Base-by-base conservation (phyloP, 805 yeast species). In the Yamadazyma endophytica region DNA sequence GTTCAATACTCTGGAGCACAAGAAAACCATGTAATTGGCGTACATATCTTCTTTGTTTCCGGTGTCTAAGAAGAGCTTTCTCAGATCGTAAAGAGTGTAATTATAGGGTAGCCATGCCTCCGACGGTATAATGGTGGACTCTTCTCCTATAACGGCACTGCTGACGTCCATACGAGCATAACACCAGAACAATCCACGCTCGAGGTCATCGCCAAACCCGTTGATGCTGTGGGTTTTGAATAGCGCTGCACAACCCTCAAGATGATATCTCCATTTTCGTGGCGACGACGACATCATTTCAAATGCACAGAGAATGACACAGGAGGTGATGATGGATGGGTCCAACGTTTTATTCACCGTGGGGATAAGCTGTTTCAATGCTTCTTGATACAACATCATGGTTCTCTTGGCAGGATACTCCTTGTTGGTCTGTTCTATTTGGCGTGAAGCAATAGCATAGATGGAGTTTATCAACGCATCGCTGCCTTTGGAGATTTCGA, bases 151-250 rank as follows among this genome's bases (percentile, higher is more conserved):
- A 5, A 47, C 56, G 21, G 52, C 58, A 31, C 57, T 55, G 28
- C 59, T 58, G 6, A 65, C 52, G 38, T 67, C 73, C 55, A 65
- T 52, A 15, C 69, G 44, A 2, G 64, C 64, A 44, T 65, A 62
- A 28, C 61, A 57, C 74, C 73, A 69, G 34, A 69, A 65, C 26
- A 68, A 43, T 0, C 64, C 59, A 33, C 67, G 42, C 27, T 60
- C 61, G 13, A 64, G 48, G 13, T 37, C 40, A 17, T 52, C 48
- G 23, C 62, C 48, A 26, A 58, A 52, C 1, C 68, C 72, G 39
- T 59, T 47, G 27, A 67, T 58, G 5, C 55, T 57, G 27, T 58
- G 58, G 9, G 64, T 56, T 23, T 56, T 50, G 31, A 68, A 56
- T 18, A 42, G 24, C 3, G 46, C 41, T 14, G 39, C 62, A 39